Evolutionary conservation across 768 basidiomycete species (phyloP), one percentile per base, ranked within the genome.

Genomic region (Royoungia palumana): DNA sequence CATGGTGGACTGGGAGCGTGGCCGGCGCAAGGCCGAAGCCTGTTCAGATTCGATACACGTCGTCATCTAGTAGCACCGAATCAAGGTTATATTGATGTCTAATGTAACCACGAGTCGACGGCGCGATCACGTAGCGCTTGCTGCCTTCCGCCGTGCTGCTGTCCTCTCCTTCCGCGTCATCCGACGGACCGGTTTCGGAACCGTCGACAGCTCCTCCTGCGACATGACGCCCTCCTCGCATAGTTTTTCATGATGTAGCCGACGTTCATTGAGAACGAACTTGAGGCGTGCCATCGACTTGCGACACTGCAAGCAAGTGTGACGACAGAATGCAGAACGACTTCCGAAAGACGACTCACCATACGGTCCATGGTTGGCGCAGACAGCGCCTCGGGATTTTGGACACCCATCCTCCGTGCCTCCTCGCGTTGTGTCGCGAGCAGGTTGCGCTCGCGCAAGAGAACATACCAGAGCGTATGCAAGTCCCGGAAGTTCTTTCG

Each of bases 261-360:
- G 78, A 30, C 96, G 85, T 64, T 98, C 94, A 62, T 92, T 92
- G 41, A 97, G 74, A 19, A 97, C 83, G 50, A 80, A 83, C 67
- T 98, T 98, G 67, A 98, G 92, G 17, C 91, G 83, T n/a, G 90
- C 92, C 93, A 96, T 95, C 17, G 90, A 86, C 74, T 94, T 95
- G 19, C 89, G 87, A 68, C 84, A 86, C 93, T 96, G 55, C 10
- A 42, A 17, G 6, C 7, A 14, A 4, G 32, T 6, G 13, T n/a
- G 25, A 46, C 45, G 4, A 8, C 34, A 28, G 39, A 10, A 16
- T 20, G 36, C 9, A 50, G 54, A 34, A 8, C 14, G 11, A 24
- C 1, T 14, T 14, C 7, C 16, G 27, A 28, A n/a, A 7, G 30
- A 44, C 6, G 28, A 64, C 75, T 41, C 55, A 82, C 81, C 60